Percentiles rank a stretch among this genome's conserved stretches.
These are phyloP conservation scores for Talaromyces marneffei DNA, from an alignment of 2,329 filamentous ascomycete genomes.

Conservation along the genomic window DNA sequence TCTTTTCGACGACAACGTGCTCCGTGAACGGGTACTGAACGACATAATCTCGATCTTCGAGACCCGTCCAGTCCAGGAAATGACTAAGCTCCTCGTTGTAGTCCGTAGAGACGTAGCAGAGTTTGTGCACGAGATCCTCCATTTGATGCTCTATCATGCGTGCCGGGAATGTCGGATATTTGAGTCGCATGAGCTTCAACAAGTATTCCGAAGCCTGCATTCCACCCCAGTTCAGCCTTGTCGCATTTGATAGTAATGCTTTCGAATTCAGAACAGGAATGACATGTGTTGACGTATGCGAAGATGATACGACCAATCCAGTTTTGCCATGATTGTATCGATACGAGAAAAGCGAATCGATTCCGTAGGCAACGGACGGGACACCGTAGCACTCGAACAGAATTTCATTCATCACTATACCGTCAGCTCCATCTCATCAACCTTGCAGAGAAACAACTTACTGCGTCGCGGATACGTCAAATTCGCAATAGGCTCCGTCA, in stretches of 20 bases:
- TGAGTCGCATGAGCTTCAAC: constrained; percentile 78
- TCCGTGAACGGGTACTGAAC: constrained; percentile 93
- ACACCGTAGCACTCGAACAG: constrained; percentile 93
- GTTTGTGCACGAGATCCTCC: constrained; percentile 77
- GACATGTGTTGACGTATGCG: constrained; percentile 87
- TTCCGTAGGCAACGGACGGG: constrained; percentile 84
- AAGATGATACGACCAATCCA: constrained; percentile 84
- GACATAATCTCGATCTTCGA: constrained; percentile 82
- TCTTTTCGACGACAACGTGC: constrained; percentile 84
- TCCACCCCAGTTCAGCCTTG: constrained; percentile 90
- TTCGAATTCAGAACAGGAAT: constrained; percentile 89
- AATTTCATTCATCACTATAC: constrained; percentile 87
- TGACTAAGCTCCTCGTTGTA: constrained; percentile 71
- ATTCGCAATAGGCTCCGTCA: constrained; percentile 94
- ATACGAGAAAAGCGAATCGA: constrained; percentile 96
- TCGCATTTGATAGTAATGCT: constrained; percentile 76
- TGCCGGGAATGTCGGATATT: constrained; percentile 83
- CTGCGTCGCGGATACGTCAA: constrained; percentile 81
- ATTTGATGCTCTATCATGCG: constrained; percentile 83
- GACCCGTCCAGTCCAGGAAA: constrained; percentile 83
- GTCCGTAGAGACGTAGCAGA: constrained; percentile 81
- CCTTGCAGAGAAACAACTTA: constrained; percentile 40
- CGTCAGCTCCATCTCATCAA: not conserved
- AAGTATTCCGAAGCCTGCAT: constrained; percentile 86
- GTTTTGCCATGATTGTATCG: constrained; percentile 82